Conservation (phyloP, 2,329 filamentous ascomycete genomes). For the Neopestalotiopsis sp. region DNA sequence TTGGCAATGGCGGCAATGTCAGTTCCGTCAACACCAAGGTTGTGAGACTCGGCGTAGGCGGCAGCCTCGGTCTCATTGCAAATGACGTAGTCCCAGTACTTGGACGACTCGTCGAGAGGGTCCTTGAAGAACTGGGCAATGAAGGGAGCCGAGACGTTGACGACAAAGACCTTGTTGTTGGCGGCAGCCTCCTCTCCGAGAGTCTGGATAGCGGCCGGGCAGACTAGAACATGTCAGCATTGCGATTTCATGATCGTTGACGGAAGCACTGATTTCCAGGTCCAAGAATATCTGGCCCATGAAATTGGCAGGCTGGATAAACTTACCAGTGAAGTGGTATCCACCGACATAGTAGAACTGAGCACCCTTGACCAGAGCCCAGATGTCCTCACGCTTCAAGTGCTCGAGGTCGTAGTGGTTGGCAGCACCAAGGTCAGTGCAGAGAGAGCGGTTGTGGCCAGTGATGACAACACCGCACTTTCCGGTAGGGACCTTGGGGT, state of each 20-base stretch:
- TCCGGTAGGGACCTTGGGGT: slow-evolving; percentile 83
- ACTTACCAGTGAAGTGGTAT: slow-evolving; percentile 83
- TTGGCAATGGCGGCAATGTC: slow-evolving; percentile 86
- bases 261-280: too few species aligned
- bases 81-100: slow-evolving; percentile 95
- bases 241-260: background rate
- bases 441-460: slow-evolving; percentile 92
- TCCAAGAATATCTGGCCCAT: too few species aligned
- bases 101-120: slow-evolving; percentile 80
- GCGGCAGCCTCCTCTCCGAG: slow-evolving; percentile 88
- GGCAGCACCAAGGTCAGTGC: slow-evolving; percentile 92
- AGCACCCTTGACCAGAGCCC: slow-evolving; percentile 88
- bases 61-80: slow-evolving; percentile 96
- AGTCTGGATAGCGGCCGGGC: slow-evolving; percentile 86
- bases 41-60: slow-evolving; percentile 84
- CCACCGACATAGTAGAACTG: slow-evolving; percentile 92
- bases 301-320: too few species aligned
- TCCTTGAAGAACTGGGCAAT: slow-evolving; percentile 99
- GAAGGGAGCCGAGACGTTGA: slow-evolving; percentile 94
- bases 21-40: slow-evolving; percentile 65
- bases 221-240: slow-evolving; percentile 60
- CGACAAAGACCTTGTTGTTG: slow-evolving; percentile 89
- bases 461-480: slow-evolving; percentile 97
- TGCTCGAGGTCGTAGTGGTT: slow-evolving; percentile 98
- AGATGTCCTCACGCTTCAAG: slow-evolving; percentile 88